These are phyloP conservation scores for Boletus rubroflammeus DNA, from an alignment of 768 basidiomycete species.

Conservation along the genomic window DNA sequence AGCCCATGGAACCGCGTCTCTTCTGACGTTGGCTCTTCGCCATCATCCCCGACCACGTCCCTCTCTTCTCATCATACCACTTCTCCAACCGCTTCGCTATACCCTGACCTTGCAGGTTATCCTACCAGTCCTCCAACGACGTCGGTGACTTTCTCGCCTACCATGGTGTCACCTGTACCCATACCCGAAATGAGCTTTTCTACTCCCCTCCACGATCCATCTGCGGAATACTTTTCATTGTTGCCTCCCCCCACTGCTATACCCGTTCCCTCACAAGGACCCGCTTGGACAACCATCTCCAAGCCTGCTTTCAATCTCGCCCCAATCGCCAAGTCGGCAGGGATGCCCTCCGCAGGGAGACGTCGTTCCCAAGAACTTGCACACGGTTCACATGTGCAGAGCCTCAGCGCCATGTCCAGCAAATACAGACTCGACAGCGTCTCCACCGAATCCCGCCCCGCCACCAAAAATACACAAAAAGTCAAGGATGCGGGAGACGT, in stretches of 20 bases:
- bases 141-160: constrained; percentile 8
- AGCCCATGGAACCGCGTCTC: constrained; percentile 14
- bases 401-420: constrained; percentile 22
- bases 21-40: constrained; percentile 20
- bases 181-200: constrained; percentile 18
- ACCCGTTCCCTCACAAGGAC: constrained; percentile 12
- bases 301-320: background rate
- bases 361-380: constrained; percentile 24
- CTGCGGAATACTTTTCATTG: constrained; percentile 12
- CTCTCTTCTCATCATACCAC: constrained; percentile 16
- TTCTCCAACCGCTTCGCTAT: constrained; percentile 22
- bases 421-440: constrained; percentile 23
- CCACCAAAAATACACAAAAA: constrained; percentile 14
- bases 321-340: constrained; percentile 4
- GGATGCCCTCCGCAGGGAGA: background rate
- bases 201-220: constrained; percentile 10
- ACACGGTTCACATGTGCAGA: constrained; percentile 18
- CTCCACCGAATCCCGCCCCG: constrained; percentile 9
- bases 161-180: constrained; percentile 1
- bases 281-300: constrained; percentile 14
- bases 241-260: constrained; percentile 8
- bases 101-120: constrained; percentile 21
- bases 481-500: constrained; percentile 31
- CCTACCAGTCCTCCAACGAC: constrained; percentile 11
- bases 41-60: constrained; percentile 25